Percentiles rank a stretch among this genome's conserved stretches.
Conservation (phyloP, 129 eudicot genomes). For the Ambrosia artemisiifolia region DNA sequence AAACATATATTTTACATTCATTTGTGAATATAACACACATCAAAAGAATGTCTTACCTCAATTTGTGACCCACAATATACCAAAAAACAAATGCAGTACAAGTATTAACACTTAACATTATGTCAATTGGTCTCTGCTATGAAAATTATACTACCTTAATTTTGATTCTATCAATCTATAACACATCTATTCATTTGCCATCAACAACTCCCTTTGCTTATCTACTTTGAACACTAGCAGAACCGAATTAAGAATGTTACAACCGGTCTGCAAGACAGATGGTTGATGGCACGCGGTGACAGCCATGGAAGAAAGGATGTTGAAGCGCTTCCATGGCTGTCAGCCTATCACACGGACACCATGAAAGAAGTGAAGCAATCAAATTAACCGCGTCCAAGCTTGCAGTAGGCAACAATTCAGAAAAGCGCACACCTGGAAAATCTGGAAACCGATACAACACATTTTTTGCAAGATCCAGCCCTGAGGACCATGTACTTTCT, state of each 20-base stretch:
- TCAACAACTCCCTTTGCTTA: background rate
- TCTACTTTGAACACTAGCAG: background rate
- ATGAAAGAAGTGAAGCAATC: background rate
- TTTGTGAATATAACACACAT: no score
- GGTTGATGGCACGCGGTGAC: background rate
- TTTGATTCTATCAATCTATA: no score
- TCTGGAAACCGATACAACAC: constrained; percentile 3
- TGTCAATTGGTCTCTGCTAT: no score
- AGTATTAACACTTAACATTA: no score
- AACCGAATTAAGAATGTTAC: background rate
- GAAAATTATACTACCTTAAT: no score
- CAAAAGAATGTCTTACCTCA: no score
- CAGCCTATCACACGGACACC: background rate
- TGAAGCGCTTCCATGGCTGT: background rate
- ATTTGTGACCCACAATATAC: no score
- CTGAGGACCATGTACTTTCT: no score
- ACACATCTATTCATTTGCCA: no score
- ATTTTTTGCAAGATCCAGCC: no score
- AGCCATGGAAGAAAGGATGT: background rate
- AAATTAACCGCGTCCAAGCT: background rate
- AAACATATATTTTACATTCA: no score
- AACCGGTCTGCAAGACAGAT: background rate
- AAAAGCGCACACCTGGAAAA: background rate
- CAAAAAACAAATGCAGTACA: no score
- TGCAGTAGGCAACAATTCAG: background rate